Percentiles rank a stretch among this genome's conserved stretches.
Evolutionary conservation across 108 stramenopile species (phyloP).

Genomic region (Asterionellopsis glacialis): DNA sequence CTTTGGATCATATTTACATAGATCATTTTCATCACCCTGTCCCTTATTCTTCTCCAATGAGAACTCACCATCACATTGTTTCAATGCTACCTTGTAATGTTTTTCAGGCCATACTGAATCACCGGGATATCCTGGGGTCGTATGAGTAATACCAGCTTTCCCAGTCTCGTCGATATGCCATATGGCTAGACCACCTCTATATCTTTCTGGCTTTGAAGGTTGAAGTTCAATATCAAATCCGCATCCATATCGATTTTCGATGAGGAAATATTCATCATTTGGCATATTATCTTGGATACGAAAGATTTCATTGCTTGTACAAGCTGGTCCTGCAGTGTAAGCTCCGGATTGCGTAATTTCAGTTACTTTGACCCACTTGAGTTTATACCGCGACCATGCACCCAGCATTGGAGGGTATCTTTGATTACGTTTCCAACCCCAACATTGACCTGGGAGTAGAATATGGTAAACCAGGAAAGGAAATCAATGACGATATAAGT

Average conservation of each 20-base stretch:
- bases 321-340: constrained; percentile 30
- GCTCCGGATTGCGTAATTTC: constrained; percentile 32
- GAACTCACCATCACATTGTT: constrained; percentile 58
- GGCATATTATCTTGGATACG: constrained; percentile 32
- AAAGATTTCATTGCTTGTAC: constrained; percentile 31
- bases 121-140: constrained; percentile 12
- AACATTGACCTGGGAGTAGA: constrained; percentile 1
- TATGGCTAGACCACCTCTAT: constrained; percentile 50
- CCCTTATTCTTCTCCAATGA: constrained; percentile 53
- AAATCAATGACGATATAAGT: no score
- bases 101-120: constrained; percentile 44
- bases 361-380: constrained; percentile 43
- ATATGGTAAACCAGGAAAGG: no score
- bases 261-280: constrained; percentile 55
- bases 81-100: constrained; percentile 52
- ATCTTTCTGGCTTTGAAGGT: background rate
- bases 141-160: constrained; percentile 13
- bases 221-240: constrained; percentile 40
- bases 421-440: constrained; percentile 13
- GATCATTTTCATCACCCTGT: constrained; percentile 41
- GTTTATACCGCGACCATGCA: constrained; percentile 41
- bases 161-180: constrained; percentile 47
- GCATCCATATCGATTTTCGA: constrained; percentile 58
- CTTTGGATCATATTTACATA: constrained; percentile 21
- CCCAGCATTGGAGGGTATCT: constrained; percentile 40